Base-by-base conservation (phyloP, 306 rosid species). In the Cicer arietinum region DNA sequence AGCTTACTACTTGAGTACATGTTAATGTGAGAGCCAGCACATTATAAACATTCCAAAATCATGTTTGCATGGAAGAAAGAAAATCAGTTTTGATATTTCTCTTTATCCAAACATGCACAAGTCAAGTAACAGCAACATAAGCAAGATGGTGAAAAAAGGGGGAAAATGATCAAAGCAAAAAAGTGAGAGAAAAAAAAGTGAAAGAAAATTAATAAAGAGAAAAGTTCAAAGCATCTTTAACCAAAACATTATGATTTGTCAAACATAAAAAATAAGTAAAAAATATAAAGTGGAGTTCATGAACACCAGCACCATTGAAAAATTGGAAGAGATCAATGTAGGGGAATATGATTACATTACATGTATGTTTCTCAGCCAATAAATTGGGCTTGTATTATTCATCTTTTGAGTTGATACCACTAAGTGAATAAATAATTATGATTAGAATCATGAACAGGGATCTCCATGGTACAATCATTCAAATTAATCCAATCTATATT, bases 111-210 rank as follows among this genome's bases (percentile, higher is more conserved):
- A 50, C 56, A 50, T 50, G 18, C 56, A 50, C 25, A 12, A 52
- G 79, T 74, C 79, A 80, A 59, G 84, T 30, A 69, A 10, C 71
- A 62, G 52, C 58, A 58, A 75, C 73, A 75, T 60, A 69, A 53
- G 81, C 42, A 53, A 70, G 69, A 25, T 25, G 35, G 35, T 25
- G 4, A 25, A 25, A 25, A 25, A 25, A 25, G 35, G 35, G 35
- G 3, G 35, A 3, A 25, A 25, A 25, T 25, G 35, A 25, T 25
- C 4, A 25, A 25, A 25, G 35, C 35, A 25, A 25, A 25, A 25
- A 25, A 25, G 35, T 25, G 35, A 25, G 2, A 3, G 4, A 25
- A 25, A 25, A 25, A 51, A n/a, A 6, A 0, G 1, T 2, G 53
- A 13, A 4, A 50, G n/a, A n/a, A n/a, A 14, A 51, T 6, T 51